Base-by-base conservation (phyloP, 2,329 filamentous ascomycete genomes). In the Calonectria ilicicola region DNA sequence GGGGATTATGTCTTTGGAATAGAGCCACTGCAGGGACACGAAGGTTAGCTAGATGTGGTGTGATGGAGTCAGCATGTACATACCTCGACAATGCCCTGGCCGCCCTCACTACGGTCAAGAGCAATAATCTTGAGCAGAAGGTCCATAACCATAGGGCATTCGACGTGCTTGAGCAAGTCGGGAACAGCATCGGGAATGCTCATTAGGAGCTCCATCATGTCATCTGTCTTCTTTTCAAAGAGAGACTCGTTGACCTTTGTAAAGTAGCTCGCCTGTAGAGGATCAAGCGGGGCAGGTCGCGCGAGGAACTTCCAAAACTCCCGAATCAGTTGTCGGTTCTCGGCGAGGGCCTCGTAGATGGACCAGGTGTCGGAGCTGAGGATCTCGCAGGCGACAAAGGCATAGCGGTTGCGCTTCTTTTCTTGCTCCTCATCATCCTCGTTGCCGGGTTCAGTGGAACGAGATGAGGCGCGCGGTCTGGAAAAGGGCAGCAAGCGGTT, bases 71-170 rank as follows among this genome's bases (percentile, higher is more conserved):
- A 38, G 32, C 38, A 40, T 35, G 38, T 47, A 46, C 92, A 84
- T 88, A 96, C 95, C 88, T 98, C 97, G 71, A 98, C 95, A 79
- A 98, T 95, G 66, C 96, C 97, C 81, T 96, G 93, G 5, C 96
- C 96, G 63, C 93, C 94, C 77, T 98, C 96, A 40, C 92, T 94
- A 81, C 97, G 96, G 83, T 99, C 97, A 72, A 99, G 88, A 78
- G 95, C 98, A 80, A 99, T 98, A 72, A 98, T 98, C 85, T 98
- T 98, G 75, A 99, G 89, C 65, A 99, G 86, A 23, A 99, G 87
- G 83, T 99, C 97, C 97, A 99, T 99, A 46, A 99, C 93, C 93
- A 98, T 98, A 0, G 97, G 96, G 78, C 95, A 98, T 83, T 99
- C 97, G 40, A 99, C 95, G 83, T 99, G 97, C 79, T 94, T 93